Evolutionary conservation across 148 eudicot species (phyloP).

Genomic region (Heliamphora exappendiculata): DNA sequence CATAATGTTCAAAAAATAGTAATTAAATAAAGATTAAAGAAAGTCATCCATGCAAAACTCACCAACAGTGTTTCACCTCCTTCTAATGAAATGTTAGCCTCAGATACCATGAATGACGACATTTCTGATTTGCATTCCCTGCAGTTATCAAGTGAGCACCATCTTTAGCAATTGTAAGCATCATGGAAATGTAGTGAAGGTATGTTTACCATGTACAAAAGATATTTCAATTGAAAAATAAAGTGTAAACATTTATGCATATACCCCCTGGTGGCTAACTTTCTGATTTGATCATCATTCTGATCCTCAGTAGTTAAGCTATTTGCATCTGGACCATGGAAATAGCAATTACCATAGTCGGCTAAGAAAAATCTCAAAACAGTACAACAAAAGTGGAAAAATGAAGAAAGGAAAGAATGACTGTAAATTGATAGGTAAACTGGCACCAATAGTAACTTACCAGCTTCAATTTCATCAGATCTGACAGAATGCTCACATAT

Average conservation of each 20-base stretch:
- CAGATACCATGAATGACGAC: slow-evolving; percentile 51
- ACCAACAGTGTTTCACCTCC: slow-evolving; percentile 83
- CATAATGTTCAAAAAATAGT: neutral
- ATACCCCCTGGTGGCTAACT: slow-evolving; percentile 46
- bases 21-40: neutral
- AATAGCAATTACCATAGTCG: neutral
- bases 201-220: neutral
- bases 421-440: neutral
- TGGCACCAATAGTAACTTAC: slow-evolving; percentile 30
- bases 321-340: slow-evolving; percentile 43
- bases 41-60: slow-evolving; percentile 23
- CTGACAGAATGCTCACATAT: slow-evolving; percentile 65
- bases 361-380: neutral
- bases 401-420: neutral
- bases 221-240: slow-evolving; percentile 5
- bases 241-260: slow-evolving; percentile 9
- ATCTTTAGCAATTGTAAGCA: neutral
- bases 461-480: slow-evolving; percentile 45
- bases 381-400: neutral
- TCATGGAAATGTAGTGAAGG: slow-evolving; percentile 2
- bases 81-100: slow-evolving; percentile 62
- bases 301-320: slow-evolving; percentile 34
- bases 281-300: slow-evolving; percentile 39
- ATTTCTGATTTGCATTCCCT: slow-evolving; percentile 48
- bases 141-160: slow-evolving; percentile 21